Evolutionary conservation across 1,139 yeast genomes (phyloP), one percentile per base, ranked within the genome.

Genomic region (Blastobotrys petasosporus): DNA sequence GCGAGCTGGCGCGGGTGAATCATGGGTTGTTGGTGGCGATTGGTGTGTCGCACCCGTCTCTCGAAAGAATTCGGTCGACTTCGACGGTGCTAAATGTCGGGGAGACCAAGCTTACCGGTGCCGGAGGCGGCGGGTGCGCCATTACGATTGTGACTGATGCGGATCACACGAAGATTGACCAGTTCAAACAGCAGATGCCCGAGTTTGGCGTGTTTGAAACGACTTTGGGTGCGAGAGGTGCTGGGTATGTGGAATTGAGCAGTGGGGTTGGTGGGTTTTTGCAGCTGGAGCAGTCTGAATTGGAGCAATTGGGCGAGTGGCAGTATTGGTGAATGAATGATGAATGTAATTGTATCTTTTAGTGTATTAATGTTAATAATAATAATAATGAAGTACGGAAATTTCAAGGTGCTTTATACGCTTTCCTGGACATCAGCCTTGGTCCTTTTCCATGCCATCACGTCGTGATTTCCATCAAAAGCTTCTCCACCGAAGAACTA

Each of bases 51-150:
- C 98, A 94, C 63, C 95, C 97, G 3, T 74, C 83, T 15, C 71
- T 92, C 49, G 98, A 92, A 61, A 70, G 73, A 44, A 78, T 90
- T 41, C 82, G 80, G 56, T 68, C 77, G 20, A 69, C 80, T 15
- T 76, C 85, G 20, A 90, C 84, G 58, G 73, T 70, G 39, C 61
- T 77, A 47, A 61, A 69, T 1, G 66, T 92, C 32, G 99, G 99
- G 5, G 81, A 85, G 50, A 90, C 99, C 1, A 92, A 92, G 64
- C 74, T 92, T 50, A 92, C 98, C 0, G 99, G 99, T 37, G 98
- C 98, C 0, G 99, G 99, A 23, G 98, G 98, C 15, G 99, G 99
- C 39, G 99, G 99, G 1, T 92, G 99, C 69, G 95, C 97, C 15
- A 83, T 94, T 47, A 92, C 97, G 0, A 69, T 92, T 44, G 73